Base-by-base conservation (phyloP, 2,329 filamentous ascomycete genomes). In the Exophiala mesophila region DNA sequence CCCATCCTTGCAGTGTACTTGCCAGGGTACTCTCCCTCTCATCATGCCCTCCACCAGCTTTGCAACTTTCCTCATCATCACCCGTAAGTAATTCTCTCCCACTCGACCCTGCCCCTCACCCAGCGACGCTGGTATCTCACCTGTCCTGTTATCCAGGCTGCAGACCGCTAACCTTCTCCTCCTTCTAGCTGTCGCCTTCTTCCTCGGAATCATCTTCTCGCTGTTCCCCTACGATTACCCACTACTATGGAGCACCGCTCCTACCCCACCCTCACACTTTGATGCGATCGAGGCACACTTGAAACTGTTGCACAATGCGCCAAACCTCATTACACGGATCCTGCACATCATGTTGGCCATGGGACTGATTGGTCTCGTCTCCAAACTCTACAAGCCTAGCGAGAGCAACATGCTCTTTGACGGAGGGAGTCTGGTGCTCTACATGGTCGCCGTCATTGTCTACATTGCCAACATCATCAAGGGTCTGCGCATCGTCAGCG, bases 381-480 rank as follows among this genome's bases (percentile, higher is more conserved):
- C 83, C 64, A 98, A 98, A 73, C 83, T 98, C 38, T 98, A 95
- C 82, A 83, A 83, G 55, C 88, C 92, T 39, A 84, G 80, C 57
- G 90, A 97, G 69, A 84, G 86, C 52, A 98, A 98, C 72, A 85
- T 95, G 70, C 82, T 98, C 44, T 98, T 98, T 64, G 92, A 87
- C 58, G 83, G 83, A 61, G 80, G 82, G 9, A 80, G 74, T 40
- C 66, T 86, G 35, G 81, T 83, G 26, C 72, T 87, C 21, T 87
- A 86, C 66, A 80, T 85, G 70, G 88, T 92, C 57, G 92, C 88
- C 48, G 80, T 94, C 39, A 87, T 88, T 36, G 85, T 98, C 56
- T 98, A 97, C 67, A 79, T 95, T 54, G 83, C 89, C 57, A 98
- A 98, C 67, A 95, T 97, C 59, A 83, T 97, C 63, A 95, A 95